Evolutionary conservation across 306 rosid species (phyloP).

Genomic region (Medicago lupulina): DNA sequence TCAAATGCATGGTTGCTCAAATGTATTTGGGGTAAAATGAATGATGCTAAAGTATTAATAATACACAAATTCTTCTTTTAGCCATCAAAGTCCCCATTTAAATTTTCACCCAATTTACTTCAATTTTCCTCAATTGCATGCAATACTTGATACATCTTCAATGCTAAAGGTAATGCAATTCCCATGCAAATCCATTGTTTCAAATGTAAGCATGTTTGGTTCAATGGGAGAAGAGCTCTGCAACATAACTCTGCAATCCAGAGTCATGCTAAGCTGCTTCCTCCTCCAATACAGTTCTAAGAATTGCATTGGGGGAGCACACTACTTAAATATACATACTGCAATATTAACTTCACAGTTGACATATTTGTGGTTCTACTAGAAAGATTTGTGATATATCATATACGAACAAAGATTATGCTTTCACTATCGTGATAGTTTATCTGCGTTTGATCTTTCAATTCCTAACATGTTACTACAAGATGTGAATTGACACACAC

Average conservation of each 20-base stretch:
- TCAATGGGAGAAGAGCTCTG: slow-evolving; percentile 1
- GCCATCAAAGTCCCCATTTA: slow-evolving; percentile 20
- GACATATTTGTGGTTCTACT: neutral
- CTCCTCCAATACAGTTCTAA: slow-evolving; percentile 7
- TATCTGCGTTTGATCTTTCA: neutral
- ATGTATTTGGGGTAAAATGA: slow-evolving; percentile 6
- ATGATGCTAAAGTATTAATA: slow-evolving; percentile 19
- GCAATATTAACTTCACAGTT: neutral
- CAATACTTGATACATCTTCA: slow-evolving; percentile 18
- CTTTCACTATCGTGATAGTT: neutral
- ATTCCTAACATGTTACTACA: slow-evolving; percentile 7
- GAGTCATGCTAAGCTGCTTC: slow-evolving; percentile 25
- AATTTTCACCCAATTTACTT: slow-evolving; percentile 19
- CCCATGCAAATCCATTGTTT: slow-evolving; percentile 7
- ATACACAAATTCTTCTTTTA: slow-evolving; percentile 15
- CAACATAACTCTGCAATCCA: slow-evolving; percentile 5
- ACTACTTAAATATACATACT: neutral
- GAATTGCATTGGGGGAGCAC: slow-evolving; percentile 20
- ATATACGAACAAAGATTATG: slow-evolving; percentile 6
- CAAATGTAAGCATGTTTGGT: slow-evolving; percentile 9
- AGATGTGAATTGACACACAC: slow-evolving; percentile 7
- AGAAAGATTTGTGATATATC: neutral
- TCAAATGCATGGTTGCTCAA: slow-evolving; percentile 25
- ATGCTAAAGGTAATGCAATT: neutral
- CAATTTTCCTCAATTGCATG: slow-evolving; percentile 4